Percentiles rank a stretch among this genome's conserved stretches.
These are phyloP conservation scores for Cryptosporidium sp. DNA, from an alignment of 169 alveolate genomes.

Conservation along the genomic window DNA sequence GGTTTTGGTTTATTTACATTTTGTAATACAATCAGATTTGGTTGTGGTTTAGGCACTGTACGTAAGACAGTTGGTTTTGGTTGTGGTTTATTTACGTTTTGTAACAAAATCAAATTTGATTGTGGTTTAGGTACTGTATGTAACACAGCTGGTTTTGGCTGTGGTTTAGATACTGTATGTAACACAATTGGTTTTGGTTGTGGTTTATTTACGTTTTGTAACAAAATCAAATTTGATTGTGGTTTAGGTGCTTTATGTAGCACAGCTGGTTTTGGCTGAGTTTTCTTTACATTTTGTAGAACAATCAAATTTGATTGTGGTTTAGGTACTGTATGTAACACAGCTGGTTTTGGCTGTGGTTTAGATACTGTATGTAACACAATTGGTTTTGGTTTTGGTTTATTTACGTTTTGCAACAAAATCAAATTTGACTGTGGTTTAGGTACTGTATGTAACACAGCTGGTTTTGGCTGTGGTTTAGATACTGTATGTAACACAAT, in stretches of 20 bases:
- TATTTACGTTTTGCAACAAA: not conserved
- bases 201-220: not conserved
- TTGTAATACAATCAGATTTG: not conserved
- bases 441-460: not conserved
- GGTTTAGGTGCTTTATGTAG: too few relatives aligned
- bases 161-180: constrained; percentile 8
- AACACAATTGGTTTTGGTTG: not conserved
- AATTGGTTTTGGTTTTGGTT: constrained; percentile 23
- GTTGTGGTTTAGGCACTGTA: constrained; percentile 15
- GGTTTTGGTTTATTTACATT: not conserved
- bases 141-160: not conserved
- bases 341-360: not conserved
- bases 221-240: not conserved
- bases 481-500: not conserved
- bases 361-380: not conserved
- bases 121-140: not conserved
- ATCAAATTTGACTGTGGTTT: not conserved
- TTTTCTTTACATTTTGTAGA: not conserved
- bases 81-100: not conserved
- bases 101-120: not conserved
- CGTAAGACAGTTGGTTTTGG: not conserved
- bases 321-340: not conserved
- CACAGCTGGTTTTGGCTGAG: too few relatives aligned
- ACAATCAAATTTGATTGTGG: not conserved
- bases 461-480: not conserved